Evolutionary conservation across 768 basidiomycete genomes (phyloP).

Genomic region (Cystofilobasidium bisporidii): DNA sequence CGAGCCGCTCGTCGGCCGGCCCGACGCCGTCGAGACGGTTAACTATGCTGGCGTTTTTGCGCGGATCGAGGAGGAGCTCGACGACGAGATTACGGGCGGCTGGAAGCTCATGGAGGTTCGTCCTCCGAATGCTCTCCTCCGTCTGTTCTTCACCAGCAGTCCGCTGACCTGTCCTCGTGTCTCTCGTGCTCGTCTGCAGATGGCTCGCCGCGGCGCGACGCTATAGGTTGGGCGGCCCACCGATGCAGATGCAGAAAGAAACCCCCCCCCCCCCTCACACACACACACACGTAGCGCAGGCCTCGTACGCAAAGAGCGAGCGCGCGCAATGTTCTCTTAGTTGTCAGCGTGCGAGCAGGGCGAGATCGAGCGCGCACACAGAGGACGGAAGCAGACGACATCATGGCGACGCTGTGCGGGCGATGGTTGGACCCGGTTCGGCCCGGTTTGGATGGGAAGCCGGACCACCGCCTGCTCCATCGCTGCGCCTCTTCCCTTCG

Average conservation of each 20-base stretch:
- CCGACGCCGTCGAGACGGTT: conserved; percentile 85
- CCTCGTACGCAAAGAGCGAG: too few species aligned
- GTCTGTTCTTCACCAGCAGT: too few species aligned
- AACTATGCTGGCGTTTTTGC: conserved; percentile 87
- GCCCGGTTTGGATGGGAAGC: background rate
- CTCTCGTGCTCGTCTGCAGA: background rate
- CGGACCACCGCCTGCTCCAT: background rate
- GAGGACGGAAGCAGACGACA: too few species aligned
- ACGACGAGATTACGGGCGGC: conserved; percentile 87
- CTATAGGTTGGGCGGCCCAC: too few species aligned
- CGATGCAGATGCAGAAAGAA: background rate
- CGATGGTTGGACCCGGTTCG: too few species aligned
- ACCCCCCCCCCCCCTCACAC: background rate
- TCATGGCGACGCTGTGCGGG: too few species aligned
- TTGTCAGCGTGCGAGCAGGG: too few species aligned
- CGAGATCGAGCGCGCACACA: too few species aligned
- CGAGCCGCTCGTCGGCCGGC: conserved; percentile 78
- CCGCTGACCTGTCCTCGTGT: background rate
- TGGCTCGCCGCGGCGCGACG: conserved; percentile 14
- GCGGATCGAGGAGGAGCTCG: conserved; percentile 73
- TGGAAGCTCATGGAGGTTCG: conserved; percentile 89
- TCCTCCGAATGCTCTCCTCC: background rate
- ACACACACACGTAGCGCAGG: too few species aligned
- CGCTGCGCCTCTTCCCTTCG: background rate
- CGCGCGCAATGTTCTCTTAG: too few species aligned